Evolutionary conservation across 139 green algal species (phyloP).

Genomic region (Chlorella sp.): DNA sequence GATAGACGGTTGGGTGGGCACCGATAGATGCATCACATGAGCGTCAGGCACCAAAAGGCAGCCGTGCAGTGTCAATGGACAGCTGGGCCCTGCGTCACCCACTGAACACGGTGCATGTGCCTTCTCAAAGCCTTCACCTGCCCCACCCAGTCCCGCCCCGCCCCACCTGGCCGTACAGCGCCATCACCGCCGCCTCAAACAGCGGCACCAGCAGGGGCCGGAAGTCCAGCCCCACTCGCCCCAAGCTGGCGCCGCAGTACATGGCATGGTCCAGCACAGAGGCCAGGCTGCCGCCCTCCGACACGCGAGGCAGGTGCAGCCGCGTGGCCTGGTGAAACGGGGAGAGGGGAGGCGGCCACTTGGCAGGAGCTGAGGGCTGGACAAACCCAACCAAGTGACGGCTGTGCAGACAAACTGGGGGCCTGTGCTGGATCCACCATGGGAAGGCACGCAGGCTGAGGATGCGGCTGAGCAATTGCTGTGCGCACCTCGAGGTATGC

Average conservation of each 20-base stretch:
- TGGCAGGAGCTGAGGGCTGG: too few relatives aligned
- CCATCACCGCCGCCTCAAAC: slow-evolving; percentile 83
- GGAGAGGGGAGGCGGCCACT: too few relatives aligned
- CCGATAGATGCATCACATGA: too few relatives aligned
- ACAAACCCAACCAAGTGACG: too few relatives aligned
- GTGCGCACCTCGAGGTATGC: slow-evolving; percentile 61
- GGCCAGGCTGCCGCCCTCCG: slow-evolving; percentile 77
- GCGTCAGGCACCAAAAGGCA: too few relatives aligned
- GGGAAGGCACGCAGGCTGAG: too few relatives aligned
- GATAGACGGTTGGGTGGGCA: too few relatives aligned
- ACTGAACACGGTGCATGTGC: neutral
- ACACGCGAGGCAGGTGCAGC: slow-evolving; percentile 69
- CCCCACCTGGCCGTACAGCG: slow-evolving; percentile 71
- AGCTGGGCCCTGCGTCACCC: too few relatives aligned
- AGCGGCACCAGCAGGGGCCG: slow-evolving; percentile 83
- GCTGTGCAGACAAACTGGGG: too few relatives aligned
- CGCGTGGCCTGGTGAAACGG: slow-evolving; percentile 60
- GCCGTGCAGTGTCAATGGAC: too few relatives aligned
- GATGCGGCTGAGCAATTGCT: neutral
- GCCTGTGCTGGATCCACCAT: too few relatives aligned
- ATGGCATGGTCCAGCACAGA: slow-evolving; percentile 95
- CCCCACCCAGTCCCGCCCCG: neutral
- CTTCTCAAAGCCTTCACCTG: neutral
- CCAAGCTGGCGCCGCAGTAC: slow-evolving; percentile 94
- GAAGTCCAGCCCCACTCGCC: slow-evolving; percentile 96